These are phyloP conservation scores for Cystobasidium slooffiae DNA, from an alignment of 1,284 basidiomycete species.

Conservation along the genomic window DNA sequence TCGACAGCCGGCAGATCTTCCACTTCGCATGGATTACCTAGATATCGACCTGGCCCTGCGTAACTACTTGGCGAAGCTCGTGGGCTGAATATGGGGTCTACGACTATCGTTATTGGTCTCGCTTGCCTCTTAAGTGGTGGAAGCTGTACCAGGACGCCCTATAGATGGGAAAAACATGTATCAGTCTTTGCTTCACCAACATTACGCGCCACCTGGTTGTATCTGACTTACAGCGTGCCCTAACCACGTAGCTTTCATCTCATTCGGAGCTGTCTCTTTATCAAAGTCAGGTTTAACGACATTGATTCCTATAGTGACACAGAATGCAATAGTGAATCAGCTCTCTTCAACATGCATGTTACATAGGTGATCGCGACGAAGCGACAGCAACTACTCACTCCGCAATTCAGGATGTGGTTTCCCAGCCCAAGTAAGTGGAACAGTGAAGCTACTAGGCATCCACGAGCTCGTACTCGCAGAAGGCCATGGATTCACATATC, in stretches of 20 bases:
- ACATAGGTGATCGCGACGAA: neutral
- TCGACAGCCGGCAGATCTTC: slow-evolving; percentile 53
- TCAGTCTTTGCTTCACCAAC: neutral
- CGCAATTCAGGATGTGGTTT: slow-evolving; percentile 30
- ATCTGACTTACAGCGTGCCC: slow-evolving; percentile 48
- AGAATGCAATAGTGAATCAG: neutral
- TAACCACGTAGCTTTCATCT: slow-evolving; percentile 51
- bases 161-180: no score
- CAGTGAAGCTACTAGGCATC: slow-evolving; percentile 26
- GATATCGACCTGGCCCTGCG: slow-evolving; percentile 51
- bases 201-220: neutral
- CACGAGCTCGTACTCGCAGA: slow-evolving; percentile 31
- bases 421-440: slow-evolving; percentile 34
- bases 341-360: neutral
- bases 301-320: slow-evolving; percentile 12
- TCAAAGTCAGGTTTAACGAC: slow-evolving; percentile 43
- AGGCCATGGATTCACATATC: slow-evolving; percentile 42
- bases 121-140: slow-evolving; percentile 7
- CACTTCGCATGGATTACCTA: slow-evolving; percentile 49
- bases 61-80: slow-evolving; percentile 52
- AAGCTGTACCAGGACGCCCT: slow-evolving; percentile 41
- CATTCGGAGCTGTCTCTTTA: slow-evolving; percentile 28
- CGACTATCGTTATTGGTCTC: slow-evolving; percentile 46
- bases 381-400: slow-evolving; percentile 18
- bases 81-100: slow-evolving; percentile 54